Evolutionary conservation across 441 rosid species (phyloP).

Genomic region (Francoa sonchifolia): DNA sequence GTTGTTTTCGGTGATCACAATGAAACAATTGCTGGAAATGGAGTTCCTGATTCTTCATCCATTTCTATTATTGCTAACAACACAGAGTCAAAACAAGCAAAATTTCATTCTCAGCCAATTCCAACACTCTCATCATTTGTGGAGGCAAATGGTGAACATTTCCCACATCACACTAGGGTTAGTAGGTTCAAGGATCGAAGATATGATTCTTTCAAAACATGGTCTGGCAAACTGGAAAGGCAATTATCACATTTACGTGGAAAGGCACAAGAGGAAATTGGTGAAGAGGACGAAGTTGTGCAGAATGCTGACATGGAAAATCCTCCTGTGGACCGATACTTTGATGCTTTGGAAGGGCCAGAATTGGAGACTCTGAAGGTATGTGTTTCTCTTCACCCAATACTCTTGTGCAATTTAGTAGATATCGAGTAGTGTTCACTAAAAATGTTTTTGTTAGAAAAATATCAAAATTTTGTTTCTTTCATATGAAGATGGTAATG

Average conservation of each 20-base stretch:
- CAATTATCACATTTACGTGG: slow-evolving; percentile 50
- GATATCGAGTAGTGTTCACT: no score
- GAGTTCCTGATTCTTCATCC: slow-evolving; percentile 9
- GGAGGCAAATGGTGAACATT: slow-evolving; percentile 12
- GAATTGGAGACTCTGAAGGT: slow-evolving; percentile 76
- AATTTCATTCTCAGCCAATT: slow-evolving; percentile 56
- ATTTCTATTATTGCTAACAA: background rate
- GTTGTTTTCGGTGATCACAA: slow-evolving; percentile 11
- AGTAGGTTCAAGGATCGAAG: slow-evolving; percentile 37
- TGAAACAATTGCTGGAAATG: slow-evolving; percentile 9
- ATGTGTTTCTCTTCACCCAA: slow-evolving; percentile 6
- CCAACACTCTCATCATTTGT: slow-evolving; percentile 25
- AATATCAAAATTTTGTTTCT: background rate
- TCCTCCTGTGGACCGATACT: slow-evolving; percentile 58
- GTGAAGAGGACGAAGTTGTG: slow-evolving; percentile 10
- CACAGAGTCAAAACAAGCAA: slow-evolving; percentile 9
- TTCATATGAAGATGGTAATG: background rate
- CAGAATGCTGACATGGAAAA: slow-evolving; percentile 27
- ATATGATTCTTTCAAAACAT: slow-evolving; percentile 69
- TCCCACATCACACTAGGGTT: slow-evolving; percentile 15
- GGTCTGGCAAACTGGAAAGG: slow-evolving; percentile 74
- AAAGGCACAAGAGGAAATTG: slow-evolving; percentile 21
- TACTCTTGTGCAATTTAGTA: background rate
- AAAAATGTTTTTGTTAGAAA: no score
- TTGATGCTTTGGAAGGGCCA: slow-evolving; percentile 78